Evolutionary conservation across 2,329 filamentous ascomycete genomes (phyloP).

Genomic region (Aspergillus sp.): DNA sequence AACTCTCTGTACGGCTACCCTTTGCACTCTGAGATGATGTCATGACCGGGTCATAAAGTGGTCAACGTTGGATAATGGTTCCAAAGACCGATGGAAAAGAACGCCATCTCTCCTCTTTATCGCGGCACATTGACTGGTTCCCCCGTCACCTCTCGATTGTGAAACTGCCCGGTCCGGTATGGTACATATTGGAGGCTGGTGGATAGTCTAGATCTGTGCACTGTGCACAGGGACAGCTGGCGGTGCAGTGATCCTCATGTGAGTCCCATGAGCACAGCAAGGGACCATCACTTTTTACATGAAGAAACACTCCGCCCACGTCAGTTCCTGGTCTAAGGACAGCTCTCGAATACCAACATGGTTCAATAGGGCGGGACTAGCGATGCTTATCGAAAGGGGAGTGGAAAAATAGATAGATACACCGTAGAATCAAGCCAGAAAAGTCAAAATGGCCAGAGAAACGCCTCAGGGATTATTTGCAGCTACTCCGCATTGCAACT

Average conservation of each 20-base stretch:
- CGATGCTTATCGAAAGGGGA: neutral
- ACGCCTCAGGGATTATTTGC: neutral
- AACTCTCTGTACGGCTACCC: neutral
- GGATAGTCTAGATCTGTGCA: neutral
- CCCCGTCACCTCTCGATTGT: neutral
- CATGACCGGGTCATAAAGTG: neutral
- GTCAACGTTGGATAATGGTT: neutral
- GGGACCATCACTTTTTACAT: neutral
- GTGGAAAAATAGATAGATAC: neutral
- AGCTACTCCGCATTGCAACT: neutral
- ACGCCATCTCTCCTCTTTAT: neutral
- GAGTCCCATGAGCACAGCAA: neutral
- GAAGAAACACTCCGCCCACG: neutral
- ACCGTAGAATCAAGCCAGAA: neutral
- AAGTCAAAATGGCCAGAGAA: neutral
- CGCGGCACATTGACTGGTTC: neutral
- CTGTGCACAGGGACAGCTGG: neutral
- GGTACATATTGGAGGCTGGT: neutral
- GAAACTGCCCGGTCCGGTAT: neutral
- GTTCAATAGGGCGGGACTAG: neutral
- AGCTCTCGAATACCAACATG: neutral
- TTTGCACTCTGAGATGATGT: neutral
- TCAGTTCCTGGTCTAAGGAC: neutral
- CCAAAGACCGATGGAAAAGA: neutral
- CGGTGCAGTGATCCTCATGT: neutral